Evolutionary conservation across 768 basidiomycete genomes (phyloP).

Genomic region (Agaricus sinodeliciosus): DNA sequence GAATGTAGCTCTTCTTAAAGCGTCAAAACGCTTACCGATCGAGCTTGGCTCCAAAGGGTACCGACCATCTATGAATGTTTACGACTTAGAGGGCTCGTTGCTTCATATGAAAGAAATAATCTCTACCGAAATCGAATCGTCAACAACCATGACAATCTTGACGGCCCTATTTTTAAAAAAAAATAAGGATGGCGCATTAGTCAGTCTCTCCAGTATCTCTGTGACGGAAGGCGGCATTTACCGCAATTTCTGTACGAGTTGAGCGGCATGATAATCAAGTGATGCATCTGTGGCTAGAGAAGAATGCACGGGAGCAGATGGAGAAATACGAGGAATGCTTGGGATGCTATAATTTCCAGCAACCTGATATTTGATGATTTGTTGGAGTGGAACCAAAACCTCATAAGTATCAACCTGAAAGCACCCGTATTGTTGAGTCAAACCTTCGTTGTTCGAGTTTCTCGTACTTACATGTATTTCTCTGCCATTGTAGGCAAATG

Average conservation of each 20-base stretch:
- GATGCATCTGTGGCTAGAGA: neutral
- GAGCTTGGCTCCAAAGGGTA: slow-evolving; percentile 14
- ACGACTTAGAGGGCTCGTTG: neutral
- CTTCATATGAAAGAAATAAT: neutral
- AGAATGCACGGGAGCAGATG: neutral
- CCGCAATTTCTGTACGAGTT: slow-evolving; percentile 7
- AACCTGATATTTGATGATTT: slow-evolving; percentile 14
- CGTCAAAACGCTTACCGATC: slow-evolving; percentile 10
- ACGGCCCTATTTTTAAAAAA: slow-evolving; percentile 10
- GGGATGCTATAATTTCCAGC: slow-evolving; percentile 9
- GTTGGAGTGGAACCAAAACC: slow-evolving; percentile 16
- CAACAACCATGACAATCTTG: slow-evolving; percentile 17
- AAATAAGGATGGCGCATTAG: neutral
- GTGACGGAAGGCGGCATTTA: neutral
- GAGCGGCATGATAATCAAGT: neutral
- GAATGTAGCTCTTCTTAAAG: neutral
- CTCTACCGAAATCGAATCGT: slow-evolving; percentile 18
- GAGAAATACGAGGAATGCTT: slow-evolving; percentile 13
- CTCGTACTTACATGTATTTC: slow-evolving; percentile 15
- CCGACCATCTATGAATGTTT: slow-evolving; percentile 15
- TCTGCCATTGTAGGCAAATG: slow-evolving; percentile 17
- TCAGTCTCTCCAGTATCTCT: neutral
- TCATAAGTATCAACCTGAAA: slow-evolving; percentile 17
- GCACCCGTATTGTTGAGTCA: too few relatives aligned
- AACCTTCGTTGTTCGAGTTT: neutral